Evolutionary conservation across 2,329 filamentous ascomycete genomes (phyloP).

Genomic region (Exserohilum rostratum): DNA sequence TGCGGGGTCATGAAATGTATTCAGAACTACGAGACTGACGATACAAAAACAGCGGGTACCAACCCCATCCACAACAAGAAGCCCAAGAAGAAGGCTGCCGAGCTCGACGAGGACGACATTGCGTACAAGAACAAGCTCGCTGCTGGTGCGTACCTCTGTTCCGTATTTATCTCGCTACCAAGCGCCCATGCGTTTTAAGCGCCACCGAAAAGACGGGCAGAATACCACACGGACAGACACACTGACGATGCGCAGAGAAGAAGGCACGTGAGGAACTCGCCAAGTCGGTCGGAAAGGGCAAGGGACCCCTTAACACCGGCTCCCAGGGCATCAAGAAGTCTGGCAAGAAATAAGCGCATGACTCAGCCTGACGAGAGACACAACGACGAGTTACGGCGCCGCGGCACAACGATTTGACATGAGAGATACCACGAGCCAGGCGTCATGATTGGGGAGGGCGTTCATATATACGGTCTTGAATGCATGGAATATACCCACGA

Average conservation of each 20-base stretch:
- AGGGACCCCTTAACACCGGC: constrained; percentile 83
- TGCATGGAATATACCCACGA: constrained; percentile 19
- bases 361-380: not conserved
- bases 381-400: not conserved
- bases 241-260: constrained; percentile 50
- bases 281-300: constrained; percentile 77
- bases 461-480: constrained; percentile 26
- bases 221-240: not conserved
- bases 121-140: constrained; percentile 83
- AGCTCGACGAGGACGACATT: constrained; percentile 85
- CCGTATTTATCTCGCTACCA: not conserved
- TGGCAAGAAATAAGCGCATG: constrained; percentile 76
- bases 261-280: constrained; percentile 71
- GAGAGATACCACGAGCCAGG: constrained; percentile 37
- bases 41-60: constrained; percentile 52
- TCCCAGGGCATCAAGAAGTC: constrained; percentile 96
- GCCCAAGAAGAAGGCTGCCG: constrained; percentile 76
- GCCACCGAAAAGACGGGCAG: not conserved
- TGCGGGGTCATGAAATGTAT: constrained; percentile 8
- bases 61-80: constrained; percentile 73
- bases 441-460: constrained; percentile 30
- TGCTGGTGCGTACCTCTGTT: constrained; percentile 71
- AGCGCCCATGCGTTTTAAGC: not conserved
- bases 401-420: constrained; percentile 21
- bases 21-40: constrained; percentile 29